Base-by-base conservation (phyloP, 164 flowering plant genomes). In the Magnolia sinica region DNA sequence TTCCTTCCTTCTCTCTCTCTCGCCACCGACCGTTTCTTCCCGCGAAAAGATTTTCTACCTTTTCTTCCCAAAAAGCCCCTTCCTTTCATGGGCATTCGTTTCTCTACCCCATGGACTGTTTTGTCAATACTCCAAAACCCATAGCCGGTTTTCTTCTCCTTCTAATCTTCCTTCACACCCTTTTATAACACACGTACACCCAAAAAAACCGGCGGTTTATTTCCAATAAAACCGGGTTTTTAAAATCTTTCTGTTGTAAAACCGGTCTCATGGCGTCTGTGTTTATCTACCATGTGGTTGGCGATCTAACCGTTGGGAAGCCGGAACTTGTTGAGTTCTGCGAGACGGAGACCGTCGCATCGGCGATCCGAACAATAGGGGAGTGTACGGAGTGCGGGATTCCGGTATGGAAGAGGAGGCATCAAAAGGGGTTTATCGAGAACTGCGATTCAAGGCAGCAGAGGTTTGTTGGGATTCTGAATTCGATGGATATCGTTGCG, bases 221-320 rank as follows among this genome's bases (percentile, higher is more conserved):
- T 51, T 58, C 69, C 29, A 37, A 55, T 55, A 55, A 14, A 55
- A 14, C 59, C 59, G 59, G 45, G 45, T 37, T 37, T 37, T 37
- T 37, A 7, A 7, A 8, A 3, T 11, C 61, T 16, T 55, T 55
- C 16, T 55, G 9, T 2, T 24, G 9, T 7, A 11, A 31, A 64
- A 59, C 50, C 59, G 14, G 45, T 23, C 70, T 72, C 50, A 93
- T 93, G 99, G 95, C 99, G 5, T 88, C 99, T 29, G 96, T 96
- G 82, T 92, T 96, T 75, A 69, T 96, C 64, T 88, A 92, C 77
- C 98, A 94, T 73, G 98, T 94, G 65, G 94, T 94, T 49, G 99
- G 98, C 7, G 98, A 96, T 88, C 91, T 96, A 83, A 96, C 99
- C 58, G 98, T 94, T 70, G 99, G 97, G 76, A 94, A 96, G 83